These are phyloP conservation scores for Nannizzia gypsea DNA, from an alignment of 2,329 filamentous ascomycete species.

Conservation along the genomic window DNA sequence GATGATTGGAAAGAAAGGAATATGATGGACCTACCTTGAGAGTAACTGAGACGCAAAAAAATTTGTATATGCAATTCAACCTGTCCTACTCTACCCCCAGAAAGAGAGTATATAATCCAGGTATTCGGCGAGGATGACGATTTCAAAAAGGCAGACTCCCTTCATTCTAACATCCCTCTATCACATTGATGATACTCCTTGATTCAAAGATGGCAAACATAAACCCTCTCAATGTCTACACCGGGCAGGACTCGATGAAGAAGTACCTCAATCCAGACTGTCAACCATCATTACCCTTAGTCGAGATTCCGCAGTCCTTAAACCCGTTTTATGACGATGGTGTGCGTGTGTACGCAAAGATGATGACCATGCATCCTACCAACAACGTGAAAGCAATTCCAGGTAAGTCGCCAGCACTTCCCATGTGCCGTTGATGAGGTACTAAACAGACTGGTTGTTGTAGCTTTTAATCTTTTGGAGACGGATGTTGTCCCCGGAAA, in stretches of 20 bases:
- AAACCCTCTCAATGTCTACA: slow-evolving; percentile 42
- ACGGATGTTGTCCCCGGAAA: slow-evolving; percentile 17
- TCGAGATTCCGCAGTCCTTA: slow-evolving; percentile 47
- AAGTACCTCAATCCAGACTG: slow-evolving; percentile 50
- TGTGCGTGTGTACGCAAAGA: slow-evolving; percentile 53
- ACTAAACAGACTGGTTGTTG: neutral
- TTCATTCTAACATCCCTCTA: neutral
- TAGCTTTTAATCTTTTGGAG: neutral
- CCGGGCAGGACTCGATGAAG: slow-evolving; percentile 44
- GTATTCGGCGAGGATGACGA: neutral
- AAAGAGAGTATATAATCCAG: neutral
- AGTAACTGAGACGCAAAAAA: too few species aligned
- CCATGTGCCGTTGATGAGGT: neutral
- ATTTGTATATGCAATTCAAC: neutral
- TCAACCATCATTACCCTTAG: slow-evolving; percentile 47
- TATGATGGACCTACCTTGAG: neutral
- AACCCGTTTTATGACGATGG: slow-evolving; percentile 49
- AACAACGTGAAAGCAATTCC: slow-evolving; percentile 56
- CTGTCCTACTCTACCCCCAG: too few species aligned
- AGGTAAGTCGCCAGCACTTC: slow-evolving; percentile 9
- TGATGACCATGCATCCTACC: slow-evolving; percentile 53
- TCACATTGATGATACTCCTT: neutral
- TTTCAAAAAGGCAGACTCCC: neutral
- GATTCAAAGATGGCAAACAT: slow-evolving; percentile 13
- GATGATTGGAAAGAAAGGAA: neutral